These are phyloP conservation scores for Globisporangium cylindrosporum DNA, from an alignment of 352 stramenopile genomes.

Conservation along the genomic window DNA sequence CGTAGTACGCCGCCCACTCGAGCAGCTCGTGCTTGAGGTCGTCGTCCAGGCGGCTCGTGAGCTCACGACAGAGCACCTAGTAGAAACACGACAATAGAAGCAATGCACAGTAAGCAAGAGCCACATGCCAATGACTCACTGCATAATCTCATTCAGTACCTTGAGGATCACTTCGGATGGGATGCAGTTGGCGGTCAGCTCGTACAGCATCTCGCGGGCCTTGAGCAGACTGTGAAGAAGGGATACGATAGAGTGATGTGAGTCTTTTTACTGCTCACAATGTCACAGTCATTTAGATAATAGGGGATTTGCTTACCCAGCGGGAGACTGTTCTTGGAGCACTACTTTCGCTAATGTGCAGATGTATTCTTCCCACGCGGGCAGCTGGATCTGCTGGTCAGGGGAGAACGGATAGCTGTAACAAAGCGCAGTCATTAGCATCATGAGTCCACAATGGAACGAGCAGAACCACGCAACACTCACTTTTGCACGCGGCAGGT, in stretches of 20 bases:
- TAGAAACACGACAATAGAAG: not conserved
- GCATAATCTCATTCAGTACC: slow-evolving; percentile 18
- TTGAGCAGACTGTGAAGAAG: slow-evolving; percentile 77
- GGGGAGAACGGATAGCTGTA: slow-evolving; percentile 81
- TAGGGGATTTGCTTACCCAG: slow-evolving; percentile 39
- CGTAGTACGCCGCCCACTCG: slow-evolving; percentile 82
- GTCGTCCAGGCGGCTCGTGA: slow-evolving; percentile 95
- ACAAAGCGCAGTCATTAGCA: not conserved
- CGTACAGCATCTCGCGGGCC: slow-evolving; percentile 96
- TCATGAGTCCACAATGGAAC: not conserved
- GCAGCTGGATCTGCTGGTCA: slow-evolving; percentile 81
- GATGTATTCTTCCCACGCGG: slow-evolving; percentile 99
- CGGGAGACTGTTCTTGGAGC: slow-evolving; percentile 93
- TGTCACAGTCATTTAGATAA: not conserved
- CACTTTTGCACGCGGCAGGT: slow-evolving; percentile 85
- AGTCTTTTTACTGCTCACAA: slow-evolving; percentile 6
- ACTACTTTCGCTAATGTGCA: slow-evolving; percentile 92
- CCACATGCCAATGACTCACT: not conserved
- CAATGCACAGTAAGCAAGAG: not conserved
- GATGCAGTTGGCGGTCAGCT: slow-evolving; percentile 98
- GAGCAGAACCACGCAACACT: not conserved
- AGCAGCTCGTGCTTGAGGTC: slow-evolving; percentile 96
- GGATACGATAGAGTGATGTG: not conserved
- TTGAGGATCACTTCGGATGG: slow-evolving; percentile 97
- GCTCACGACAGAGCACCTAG: slow-evolving; percentile 71